These are phyloP conservation scores for Alternaria ventricosa DNA, from an alignment of 2,329 filamentous ascomycete species.

Conservation along the genomic window DNA sequence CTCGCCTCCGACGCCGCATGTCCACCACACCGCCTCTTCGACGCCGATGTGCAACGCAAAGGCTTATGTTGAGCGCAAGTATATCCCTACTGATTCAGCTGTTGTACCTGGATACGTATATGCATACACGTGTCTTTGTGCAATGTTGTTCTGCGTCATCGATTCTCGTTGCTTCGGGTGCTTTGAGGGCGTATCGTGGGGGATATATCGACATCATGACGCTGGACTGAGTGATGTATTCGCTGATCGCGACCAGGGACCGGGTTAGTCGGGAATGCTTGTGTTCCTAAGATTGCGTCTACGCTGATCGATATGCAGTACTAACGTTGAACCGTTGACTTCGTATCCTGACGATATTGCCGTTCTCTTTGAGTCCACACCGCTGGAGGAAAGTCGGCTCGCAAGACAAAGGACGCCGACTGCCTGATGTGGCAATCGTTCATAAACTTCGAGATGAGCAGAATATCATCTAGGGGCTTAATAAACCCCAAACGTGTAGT, in stretches of 20 bases:
- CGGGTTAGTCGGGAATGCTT: not conserved
- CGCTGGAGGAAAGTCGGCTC: not conserved
- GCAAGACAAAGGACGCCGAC: no score
- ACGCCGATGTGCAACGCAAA: not conserved
- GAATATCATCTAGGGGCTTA: not conserved
- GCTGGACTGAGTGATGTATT: not conserved
- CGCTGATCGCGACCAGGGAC: not conserved
- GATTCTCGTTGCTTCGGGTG: not conserved
- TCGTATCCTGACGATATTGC: not conserved
- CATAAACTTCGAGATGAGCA: not conserved
- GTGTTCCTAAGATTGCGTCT: no score
- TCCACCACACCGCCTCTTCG: constrained; percentile 1
- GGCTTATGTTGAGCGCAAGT: not conserved
- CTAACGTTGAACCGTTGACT: not conserved
- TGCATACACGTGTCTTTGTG: constrained; percentile 12
- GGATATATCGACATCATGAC: not conserved
- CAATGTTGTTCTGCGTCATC: constrained; percentile 10
- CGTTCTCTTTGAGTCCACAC: not conserved
- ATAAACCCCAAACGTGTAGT: not conserved
- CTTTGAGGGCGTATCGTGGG: not conserved
- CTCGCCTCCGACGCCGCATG: not conserved
- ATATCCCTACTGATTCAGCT: constrained; percentile 3
- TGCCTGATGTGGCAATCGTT: not conserved
- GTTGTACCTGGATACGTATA: not conserved
- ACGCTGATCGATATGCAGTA: not conserved